Evolutionary conservation across 257 asterid species (phyloP), one percentile per base, ranked within the genome.

Genomic region (Lycium barbarum): DNA sequence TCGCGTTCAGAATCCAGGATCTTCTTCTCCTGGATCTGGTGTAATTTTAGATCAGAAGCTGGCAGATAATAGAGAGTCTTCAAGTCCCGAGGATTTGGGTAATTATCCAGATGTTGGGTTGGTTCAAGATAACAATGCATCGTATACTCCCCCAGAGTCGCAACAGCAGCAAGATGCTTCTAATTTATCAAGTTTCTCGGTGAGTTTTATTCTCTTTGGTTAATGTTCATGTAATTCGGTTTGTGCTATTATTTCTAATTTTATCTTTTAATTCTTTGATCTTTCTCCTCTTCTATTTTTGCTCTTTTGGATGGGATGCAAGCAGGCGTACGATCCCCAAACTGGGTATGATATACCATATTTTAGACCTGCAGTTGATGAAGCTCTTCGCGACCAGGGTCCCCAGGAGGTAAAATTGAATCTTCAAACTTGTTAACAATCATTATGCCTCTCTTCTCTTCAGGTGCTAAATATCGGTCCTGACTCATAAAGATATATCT

Each of bases 281-380:
- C 70, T 35, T 70, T 26, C 66, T 15, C 79, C 33, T 53, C 35
- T 70, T 82, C 82, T 82, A 53, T 38, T 11, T 72, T 51, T 65
- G 49, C 84, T 78, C 47, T 83, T 81, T 85, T 85, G 82, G 47
- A 76, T 76, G 81, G 74, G 84, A 51, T 89, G 53, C 72, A 36
- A 88, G 87, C 95, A 96, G 98, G 90, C 94, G 62, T 95, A 97
- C 85, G 98, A 95, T 83, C 93, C 95, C 38, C 99, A 93, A 85
- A 89, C 92, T 80, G 93, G 94, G 83, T 96, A 94, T 88, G 98
- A 95, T 70, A 89, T 91, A 81, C 90, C 98, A 15, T 97, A 97
- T 87, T 95, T 94, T 86, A 92, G 89, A 88, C 94, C 97, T 35
- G 83, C 92, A 86, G 91, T 88, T 86, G 98, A 95, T 87, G 99